These are phyloP conservation scores for Paramecium biaurelia DNA, from an alignment of 73 alveolate species.

Conservation along the genomic window DNA sequence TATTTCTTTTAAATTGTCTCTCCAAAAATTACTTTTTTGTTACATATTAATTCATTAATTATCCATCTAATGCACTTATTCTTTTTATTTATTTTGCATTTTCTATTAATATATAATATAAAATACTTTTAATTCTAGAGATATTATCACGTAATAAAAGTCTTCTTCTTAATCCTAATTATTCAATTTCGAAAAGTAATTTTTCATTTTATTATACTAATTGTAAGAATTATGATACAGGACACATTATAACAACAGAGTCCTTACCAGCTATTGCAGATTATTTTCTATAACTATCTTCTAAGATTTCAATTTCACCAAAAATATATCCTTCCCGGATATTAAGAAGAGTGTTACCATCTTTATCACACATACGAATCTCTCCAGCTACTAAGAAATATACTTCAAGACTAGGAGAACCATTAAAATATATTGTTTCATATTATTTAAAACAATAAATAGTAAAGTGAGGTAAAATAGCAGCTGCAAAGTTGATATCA, in stretches of 20 bases:
- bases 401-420: slow-evolving; percentile 14
- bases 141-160: background rate
- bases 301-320: slow-evolving; percentile 38
- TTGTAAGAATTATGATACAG: background rate
- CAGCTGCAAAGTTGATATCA: background rate
- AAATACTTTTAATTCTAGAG: background rate
- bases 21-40: background rate
- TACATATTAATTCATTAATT: background rate
- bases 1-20: background rate
- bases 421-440: slow-evolving; percentile 5
- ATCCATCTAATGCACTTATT: background rate
- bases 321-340: background rate
- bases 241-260: background rate
- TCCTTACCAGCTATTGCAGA: background rate
- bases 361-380: background rate
- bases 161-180: slow-evolving; percentile 38
- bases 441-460: background rate
- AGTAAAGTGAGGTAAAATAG: background rate
- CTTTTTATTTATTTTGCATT: background rate
- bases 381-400: slow-evolving; percentile 32
- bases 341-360: background rate
- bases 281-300: background rate
- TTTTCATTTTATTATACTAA: background rate
- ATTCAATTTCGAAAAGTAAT: background rate
- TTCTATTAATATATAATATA: background rate